These are phyloP conservation scores for Astraeus odoratus DNA, from an alignment of 768 basidiomycete genomes.

Conservation along the genomic window DNA sequence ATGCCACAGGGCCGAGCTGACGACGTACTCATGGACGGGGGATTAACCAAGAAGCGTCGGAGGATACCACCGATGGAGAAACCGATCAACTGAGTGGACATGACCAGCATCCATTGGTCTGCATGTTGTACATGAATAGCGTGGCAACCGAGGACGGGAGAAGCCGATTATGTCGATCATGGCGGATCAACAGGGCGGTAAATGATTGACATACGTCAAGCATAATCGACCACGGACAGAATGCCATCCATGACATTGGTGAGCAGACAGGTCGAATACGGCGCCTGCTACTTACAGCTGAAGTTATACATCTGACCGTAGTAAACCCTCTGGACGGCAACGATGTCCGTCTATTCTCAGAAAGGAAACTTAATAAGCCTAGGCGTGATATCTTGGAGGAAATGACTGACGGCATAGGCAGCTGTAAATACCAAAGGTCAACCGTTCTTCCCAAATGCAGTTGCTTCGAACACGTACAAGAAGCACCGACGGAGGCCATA, in stretches of 20 bases:
- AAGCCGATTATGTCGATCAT: neutral
- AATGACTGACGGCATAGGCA: slow-evolving; percentile 38
- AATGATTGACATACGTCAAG: too few relatives aligned
- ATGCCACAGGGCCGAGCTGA: slow-evolving; percentile 16
- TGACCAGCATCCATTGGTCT: slow-evolving; percentile 57
- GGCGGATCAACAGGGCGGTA: too few relatives aligned
- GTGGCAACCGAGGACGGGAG: neutral
- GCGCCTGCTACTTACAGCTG: slow-evolving; percentile 26
- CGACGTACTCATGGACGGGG: slow-evolving; percentile 50
- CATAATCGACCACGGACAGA: too few relatives aligned
- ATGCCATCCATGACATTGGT: too few relatives aligned
- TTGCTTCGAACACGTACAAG: slow-evolving; percentile 12
- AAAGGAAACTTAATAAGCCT: slow-evolving; percentile 3
- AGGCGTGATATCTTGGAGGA: too few relatives aligned
- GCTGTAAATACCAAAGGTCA: slow-evolving; percentile 12
- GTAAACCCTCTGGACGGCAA: slow-evolving; percentile 66
- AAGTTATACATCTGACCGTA: slow-evolving; percentile 57
- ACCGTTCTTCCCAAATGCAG: neutral
- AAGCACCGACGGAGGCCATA: slow-evolving; percentile 48
- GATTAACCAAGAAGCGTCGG: slow-evolving; percentile 53
- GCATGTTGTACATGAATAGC: neutral
- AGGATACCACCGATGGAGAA: slow-evolving; percentile 41
- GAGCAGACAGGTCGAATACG: slow-evolving; percentile 5
- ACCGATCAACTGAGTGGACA: slow-evolving; percentile 69
- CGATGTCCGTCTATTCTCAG: slow-evolving; percentile 47